A percentile compares a stretch with the other conserved stretches of the same genome.
Evolutionary conservation across 164 flowering plant species (phyloP).

Genomic region (Piper longum): DNA sequence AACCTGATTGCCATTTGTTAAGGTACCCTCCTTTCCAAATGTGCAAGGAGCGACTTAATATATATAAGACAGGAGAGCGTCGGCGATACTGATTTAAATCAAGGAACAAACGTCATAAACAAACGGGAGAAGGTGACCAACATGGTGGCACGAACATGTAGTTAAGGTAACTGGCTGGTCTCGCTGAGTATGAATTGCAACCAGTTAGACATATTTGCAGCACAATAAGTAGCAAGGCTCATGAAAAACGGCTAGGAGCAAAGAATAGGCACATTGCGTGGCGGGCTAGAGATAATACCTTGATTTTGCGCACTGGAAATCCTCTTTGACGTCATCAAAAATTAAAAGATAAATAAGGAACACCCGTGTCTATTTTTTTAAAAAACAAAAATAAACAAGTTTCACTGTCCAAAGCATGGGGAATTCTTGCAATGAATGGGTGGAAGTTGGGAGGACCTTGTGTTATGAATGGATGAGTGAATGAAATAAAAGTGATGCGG

Average conservation of each 20-base stretch:
- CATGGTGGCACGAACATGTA: background rate
- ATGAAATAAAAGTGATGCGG: conserved; percentile 1
- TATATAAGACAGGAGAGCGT: background rate
- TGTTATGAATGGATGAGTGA: background rate
- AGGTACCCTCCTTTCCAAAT: too few relatives aligned
- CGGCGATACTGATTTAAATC: background rate
- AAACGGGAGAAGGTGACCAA: background rate
- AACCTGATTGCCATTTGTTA: too few relatives aligned
- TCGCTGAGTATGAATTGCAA: conserved; percentile 5
- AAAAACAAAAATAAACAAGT: background rate
- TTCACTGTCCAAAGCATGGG: conserved; percentile 1
- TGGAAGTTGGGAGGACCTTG: background rate
- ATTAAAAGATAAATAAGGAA: too few relatives aligned
- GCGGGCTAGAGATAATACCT: background rate
- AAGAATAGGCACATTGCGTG: background rate
- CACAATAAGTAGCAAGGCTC: background rate
- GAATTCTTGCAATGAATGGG: conserved; percentile 8
- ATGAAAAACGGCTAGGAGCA: background rate
- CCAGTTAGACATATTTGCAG: background rate
- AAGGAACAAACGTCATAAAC: background rate
- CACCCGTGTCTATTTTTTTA: background rate
- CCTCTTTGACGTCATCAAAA: background rate
- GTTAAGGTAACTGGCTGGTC: background rate
- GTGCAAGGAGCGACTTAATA: too few relatives aligned
- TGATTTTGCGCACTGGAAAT: background rate